Conservation (phyloP, 495 filamentous ascomycete genomes). For the Apodospora peruviana region DNA sequence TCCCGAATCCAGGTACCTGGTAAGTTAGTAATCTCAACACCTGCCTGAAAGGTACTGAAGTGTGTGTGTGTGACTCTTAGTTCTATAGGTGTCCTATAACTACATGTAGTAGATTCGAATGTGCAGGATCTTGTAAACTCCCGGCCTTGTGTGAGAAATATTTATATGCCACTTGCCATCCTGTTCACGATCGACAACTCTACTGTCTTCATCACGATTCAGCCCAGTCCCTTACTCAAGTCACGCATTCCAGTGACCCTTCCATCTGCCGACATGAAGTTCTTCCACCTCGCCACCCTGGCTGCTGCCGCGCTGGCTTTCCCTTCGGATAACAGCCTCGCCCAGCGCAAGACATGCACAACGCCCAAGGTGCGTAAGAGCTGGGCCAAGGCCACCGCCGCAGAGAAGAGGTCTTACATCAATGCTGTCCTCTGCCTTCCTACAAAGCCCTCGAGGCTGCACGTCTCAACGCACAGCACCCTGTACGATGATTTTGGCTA, state of each 20-base stretch:
- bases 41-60: background rate
- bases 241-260: background rate
- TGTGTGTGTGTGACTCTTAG: background rate
- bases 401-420: conserved; percentile 4
- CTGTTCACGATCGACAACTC: background rate
- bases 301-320: background rate
- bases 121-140: background rate
- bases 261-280: background rate
- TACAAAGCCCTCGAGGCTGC: background rate
- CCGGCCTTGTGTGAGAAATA: background rate
- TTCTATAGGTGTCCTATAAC: background rate
- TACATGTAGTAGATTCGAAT: background rate
- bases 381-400: conserved; percentile 2
- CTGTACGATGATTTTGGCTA: conserved; percentile 6
- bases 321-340: background rate
- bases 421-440: background rate
- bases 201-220: background rate
- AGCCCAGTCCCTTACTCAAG: background rate
- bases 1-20: background rate
- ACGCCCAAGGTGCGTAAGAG: conserved; percentile 4
- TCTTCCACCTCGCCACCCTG: background rate
- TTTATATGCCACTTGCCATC: too few species aligned
- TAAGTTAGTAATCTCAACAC: background rate
- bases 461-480: background rate
- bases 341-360: background rate